These are phyloP conservation scores for Penicillium sp. DNA, from an alignment of 2,329 filamentous ascomycete genomes.

Conservation along the genomic window DNA sequence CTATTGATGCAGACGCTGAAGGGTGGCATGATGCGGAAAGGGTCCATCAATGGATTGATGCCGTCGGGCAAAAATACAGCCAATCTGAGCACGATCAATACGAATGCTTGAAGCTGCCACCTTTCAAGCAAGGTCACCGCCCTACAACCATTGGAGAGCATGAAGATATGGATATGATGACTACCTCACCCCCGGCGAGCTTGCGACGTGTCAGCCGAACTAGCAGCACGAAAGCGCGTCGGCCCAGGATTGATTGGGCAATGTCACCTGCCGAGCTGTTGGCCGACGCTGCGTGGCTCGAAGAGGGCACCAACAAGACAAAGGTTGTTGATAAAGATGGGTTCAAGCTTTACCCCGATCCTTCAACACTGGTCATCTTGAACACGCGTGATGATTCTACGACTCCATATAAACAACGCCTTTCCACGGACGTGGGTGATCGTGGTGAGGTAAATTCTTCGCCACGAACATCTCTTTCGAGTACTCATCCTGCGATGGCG, in stretches of 20 bases:
- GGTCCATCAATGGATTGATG: slow-evolving; percentile 77
- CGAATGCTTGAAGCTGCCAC: slow-evolving; percentile 47
- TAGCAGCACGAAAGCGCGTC: slow-evolving; percentile 61
- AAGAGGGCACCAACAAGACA: slow-evolving; percentile 76
- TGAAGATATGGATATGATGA: slow-evolving; percentile 27
- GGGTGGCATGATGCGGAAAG: slow-evolving; percentile 74
- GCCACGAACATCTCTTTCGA: slow-evolving; percentile 41
- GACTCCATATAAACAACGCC: slow-evolving; percentile 17
- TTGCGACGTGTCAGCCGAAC: slow-evolving; percentile 46
- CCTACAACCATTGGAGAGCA: slow-evolving; percentile 17
- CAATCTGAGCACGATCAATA: slow-evolving; percentile 49
- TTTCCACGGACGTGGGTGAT: slow-evolving; percentile 21
- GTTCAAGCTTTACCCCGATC: slow-evolving; percentile 62
- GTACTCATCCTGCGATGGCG: slow-evolving; percentile 35
- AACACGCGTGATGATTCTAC: slow-evolving; percentile 12
- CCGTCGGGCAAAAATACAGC: slow-evolving; percentile 57
- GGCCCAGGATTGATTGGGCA: slow-evolving; percentile 81
- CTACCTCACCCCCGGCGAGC: slow-evolving; percentile 42
- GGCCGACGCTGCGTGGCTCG: slow-evolving; percentile 88
- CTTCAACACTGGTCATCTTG: slow-evolving; percentile 24
- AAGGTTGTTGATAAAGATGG: slow-evolving; percentile 80
- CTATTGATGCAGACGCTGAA: slow-evolving; percentile 72
- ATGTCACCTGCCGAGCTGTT: slow-evolving; percentile 82
- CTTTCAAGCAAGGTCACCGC: slow-evolving; percentile 34
- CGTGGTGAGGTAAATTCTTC: slow-evolving; percentile 22